Base-by-base conservation (phyloP, 2,329 filamentous ascomycete species). In the Colletotrichum filicis region DNA sequence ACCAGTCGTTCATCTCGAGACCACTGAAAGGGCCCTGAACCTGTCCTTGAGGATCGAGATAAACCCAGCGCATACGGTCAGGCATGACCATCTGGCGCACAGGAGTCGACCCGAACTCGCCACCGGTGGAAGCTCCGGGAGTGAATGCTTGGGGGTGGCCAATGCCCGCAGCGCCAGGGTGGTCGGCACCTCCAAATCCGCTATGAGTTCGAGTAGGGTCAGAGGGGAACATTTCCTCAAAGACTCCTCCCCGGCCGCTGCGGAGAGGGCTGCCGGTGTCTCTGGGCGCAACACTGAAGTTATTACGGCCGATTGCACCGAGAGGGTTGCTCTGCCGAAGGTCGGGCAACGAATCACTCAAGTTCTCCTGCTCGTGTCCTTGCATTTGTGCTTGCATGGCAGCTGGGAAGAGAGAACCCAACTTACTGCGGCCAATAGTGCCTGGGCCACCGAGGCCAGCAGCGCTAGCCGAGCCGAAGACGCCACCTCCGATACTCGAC, bases 1-100 rank as follows among this genome's bases (percentile, higher is more conserved):
- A 99, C 97, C 97, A 99, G 78, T 99, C 97, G 77, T 99, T 97
- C 97, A 99, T 99, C 83, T 99, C 97, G 62, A 99, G 86, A 1
- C 97, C 97, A 52, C 95, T 98, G 84, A 97, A 99, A 0, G 97
- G 97, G 0, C 97, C 97, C 80, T 99, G 97, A 6, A 95, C 92
- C 74, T 94, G 93, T 26, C 95, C 95, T 80, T 97, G 94, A 5
- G 97, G 97, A 80, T 99, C 97, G 65, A 97, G 92, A 80, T 99
- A 99, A 22, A 98, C 96, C 97, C 97, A 99, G 78, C 96, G 90
- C 95, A 99, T 99, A 16, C 97, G 90, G 82, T 99, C 97, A 2
- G 97, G 97, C 97, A 99, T 98, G 5, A 99, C 96, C 95, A 99
- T 98, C 57, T 93, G 95, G 19, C 95, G 92, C 75, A 94, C 89